Evolutionary conservation across 140 eudicot genomes (phyloP).

Genomic region (Bidens hawaiensis): DNA sequence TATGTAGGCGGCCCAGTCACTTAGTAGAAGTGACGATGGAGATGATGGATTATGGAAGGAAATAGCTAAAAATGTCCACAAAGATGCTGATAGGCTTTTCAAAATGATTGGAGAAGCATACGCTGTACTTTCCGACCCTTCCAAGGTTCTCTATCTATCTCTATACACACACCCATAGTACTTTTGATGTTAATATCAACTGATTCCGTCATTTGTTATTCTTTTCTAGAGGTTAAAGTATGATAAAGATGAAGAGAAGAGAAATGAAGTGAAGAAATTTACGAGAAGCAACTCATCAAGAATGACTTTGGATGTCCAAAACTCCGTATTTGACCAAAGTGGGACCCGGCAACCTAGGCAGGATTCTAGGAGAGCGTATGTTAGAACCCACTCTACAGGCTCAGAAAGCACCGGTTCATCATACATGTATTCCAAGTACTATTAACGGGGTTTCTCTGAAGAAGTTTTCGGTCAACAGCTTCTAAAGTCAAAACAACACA

Average conservation of each 20-base stretch:
- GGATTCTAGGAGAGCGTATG: slow-evolving; percentile 47
- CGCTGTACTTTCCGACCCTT: slow-evolving; percentile 81
- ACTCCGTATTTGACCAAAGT: slow-evolving; percentile 39
- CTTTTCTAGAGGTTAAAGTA: slow-evolving; percentile 58
- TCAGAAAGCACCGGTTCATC: slow-evolving; percentile 41
- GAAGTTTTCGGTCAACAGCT: background rate
- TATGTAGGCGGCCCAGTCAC: slow-evolving; percentile 82
- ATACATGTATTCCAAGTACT: slow-evolving; percentile 19
- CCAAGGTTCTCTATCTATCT: slow-evolving; percentile 53
- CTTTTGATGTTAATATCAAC: slow-evolving; percentile 8
- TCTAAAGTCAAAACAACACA: background rate
- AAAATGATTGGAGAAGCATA: slow-evolving; percentile 99
- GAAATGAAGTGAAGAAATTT: slow-evolving; percentile 43
- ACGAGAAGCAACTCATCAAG: slow-evolving; percentile 43
- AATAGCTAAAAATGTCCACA: slow-evolving; percentile 72
- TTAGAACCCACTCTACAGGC: slow-evolving; percentile 37
- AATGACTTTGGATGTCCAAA: slow-evolving; percentile 41
- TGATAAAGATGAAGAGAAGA: slow-evolving; percentile 77
- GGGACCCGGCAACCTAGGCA: slow-evolving; percentile 47
- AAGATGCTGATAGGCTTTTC: slow-evolving; percentile 86
- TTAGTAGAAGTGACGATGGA: slow-evolving; percentile 70
- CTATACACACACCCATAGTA: background rate
- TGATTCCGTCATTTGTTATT: slow-evolving; percentile 20
- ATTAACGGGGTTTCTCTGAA: slow-evolving; percentile 5
- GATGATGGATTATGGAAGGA: slow-evolving; percentile 91